Base-by-base conservation (phyloP, 129 eudicot species). In the Lactuca saligna region DNA sequence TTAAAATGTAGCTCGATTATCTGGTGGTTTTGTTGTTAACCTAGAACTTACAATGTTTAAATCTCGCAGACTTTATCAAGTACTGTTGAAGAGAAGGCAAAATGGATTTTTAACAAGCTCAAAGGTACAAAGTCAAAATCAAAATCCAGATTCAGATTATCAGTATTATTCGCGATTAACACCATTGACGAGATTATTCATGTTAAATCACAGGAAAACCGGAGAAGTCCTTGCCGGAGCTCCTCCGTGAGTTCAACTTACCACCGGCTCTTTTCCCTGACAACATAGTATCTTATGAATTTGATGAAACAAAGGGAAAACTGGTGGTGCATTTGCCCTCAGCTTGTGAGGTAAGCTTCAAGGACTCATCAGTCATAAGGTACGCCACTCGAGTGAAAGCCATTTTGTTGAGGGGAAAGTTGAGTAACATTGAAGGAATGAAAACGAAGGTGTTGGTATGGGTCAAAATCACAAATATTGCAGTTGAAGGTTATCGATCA, bases 381-480 rank as follows among this genome's bases (percentile, higher is more conserved):
- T 84, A 80, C 25, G 85, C 85, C 53, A 73, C 83, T 3, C 74
- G 89, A 71, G 83, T 84, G 32, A 84, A 84, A 70, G 80, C 67
- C 68, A 61, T 61, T 78, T 63, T 84, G 37, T 15, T 78, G 57
- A 78, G 89, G 65, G 89, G 89, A 51, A 84, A 84, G 62, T 68
- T 84, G 32, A 74, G 62, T 17, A 56, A 71, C 73, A 81, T 84
- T 57, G 89, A 84, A 55, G 89, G 89, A 9, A 80, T 84, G 89
- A 84, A 84, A 78, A 84, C 89, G 0, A 84, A 84, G 81, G 81
- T 84, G 20, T 63, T 84, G 32, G 89, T 84, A 13, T 84, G 89
- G 89, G 76, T 81, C 54, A 84, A 81, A 72, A 83, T 84, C 66
- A 80, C 89, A 16, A 84, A 76, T 57, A 78, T 84, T 58, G 85